These are phyloP conservation scores for Dioszegia aurantiaca DNA, from an alignment of 768 basidiomycete genomes.

Conservation along the genomic window DNA sequence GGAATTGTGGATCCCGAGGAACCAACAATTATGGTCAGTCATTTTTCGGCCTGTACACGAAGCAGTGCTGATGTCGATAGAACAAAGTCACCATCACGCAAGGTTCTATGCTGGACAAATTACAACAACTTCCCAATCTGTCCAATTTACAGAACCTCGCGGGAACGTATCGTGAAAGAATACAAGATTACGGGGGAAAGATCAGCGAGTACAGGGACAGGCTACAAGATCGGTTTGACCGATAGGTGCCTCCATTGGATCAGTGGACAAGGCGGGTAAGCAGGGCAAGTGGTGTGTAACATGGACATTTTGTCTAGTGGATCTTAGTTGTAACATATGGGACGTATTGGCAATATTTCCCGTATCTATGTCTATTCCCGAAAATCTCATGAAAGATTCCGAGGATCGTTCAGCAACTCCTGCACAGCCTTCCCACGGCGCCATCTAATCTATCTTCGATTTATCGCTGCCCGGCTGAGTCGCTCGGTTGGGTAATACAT, in stretches of 20 bases:
- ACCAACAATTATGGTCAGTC: constrained; percentile 52
- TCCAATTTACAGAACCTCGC: constrained; percentile 19
- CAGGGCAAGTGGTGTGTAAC: too few species aligned
- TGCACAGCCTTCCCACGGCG: too few species aligned
- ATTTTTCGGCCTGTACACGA: neutral
- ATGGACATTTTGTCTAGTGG: neutral
- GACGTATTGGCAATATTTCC: too few species aligned
- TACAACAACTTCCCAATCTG: constrained; percentile 20
- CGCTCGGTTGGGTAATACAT: constrained; percentile 59
- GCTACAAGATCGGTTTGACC: constrained; percentile 14
- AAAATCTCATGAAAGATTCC: neutral
- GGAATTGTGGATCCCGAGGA: constrained; percentile 47
- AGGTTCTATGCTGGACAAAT: constrained; percentile 14
- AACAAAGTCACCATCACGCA: constrained; percentile 13
- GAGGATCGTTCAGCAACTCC: too few species aligned
- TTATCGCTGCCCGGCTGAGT: constrained; percentile 47
- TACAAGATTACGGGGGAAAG: constrained; percentile 13
- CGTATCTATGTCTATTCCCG: neutral
- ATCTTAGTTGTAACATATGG: constrained; percentile 1
- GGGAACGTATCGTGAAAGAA: constrained; percentile 16
- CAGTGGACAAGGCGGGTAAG: too few species aligned
- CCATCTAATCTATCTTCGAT: constrained; percentile 50
- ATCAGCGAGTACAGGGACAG: constrained; percentile 18
- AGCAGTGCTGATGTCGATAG: constrained; percentile 4
- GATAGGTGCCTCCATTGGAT: neutral